Conservation (phyloP, 75 land plant genomes). For the Cupressus sempervirens region DNA sequence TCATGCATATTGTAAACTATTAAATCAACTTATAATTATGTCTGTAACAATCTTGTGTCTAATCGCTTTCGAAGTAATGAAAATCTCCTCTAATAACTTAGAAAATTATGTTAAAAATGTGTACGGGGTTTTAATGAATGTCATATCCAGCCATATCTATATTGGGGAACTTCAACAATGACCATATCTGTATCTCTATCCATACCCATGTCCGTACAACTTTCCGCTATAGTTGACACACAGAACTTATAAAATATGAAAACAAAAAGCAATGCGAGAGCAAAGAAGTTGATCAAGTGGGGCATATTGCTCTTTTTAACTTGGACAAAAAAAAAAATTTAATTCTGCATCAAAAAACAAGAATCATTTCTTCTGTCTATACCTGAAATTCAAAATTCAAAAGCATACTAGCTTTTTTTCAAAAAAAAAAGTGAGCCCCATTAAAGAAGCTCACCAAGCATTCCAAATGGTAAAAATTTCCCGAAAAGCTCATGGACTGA, state of each 20-base stretch:
- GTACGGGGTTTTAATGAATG: no score
- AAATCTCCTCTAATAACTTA: no score
- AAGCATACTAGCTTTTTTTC: not conserved
- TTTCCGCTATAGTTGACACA: not conserved
- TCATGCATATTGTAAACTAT: no score
- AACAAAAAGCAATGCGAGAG: not conserved
- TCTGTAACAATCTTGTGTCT: no score
- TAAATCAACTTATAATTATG: no score
- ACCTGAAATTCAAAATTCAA: not conserved
- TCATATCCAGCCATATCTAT: no score
- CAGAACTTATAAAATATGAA: not conserved
- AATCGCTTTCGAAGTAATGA: no score
- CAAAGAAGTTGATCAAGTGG: not conserved
- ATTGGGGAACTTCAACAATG: no score
- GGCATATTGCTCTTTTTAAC: not conserved
- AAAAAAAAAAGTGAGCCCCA: not conserved
- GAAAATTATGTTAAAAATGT: no score
- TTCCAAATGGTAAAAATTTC: not conserved
- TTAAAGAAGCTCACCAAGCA: not conserved
- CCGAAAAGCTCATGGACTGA: not conserved
- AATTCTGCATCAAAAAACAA: not conserved
- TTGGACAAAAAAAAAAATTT: not conserved
- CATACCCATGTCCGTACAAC: no score
- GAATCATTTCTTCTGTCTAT: not conserved
- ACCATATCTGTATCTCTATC: no score